These are phyloP conservation scores for Backusella macrospora DNA, from an alignment of 192 early-diverging fungal species.

Conservation along the genomic window DNA sequence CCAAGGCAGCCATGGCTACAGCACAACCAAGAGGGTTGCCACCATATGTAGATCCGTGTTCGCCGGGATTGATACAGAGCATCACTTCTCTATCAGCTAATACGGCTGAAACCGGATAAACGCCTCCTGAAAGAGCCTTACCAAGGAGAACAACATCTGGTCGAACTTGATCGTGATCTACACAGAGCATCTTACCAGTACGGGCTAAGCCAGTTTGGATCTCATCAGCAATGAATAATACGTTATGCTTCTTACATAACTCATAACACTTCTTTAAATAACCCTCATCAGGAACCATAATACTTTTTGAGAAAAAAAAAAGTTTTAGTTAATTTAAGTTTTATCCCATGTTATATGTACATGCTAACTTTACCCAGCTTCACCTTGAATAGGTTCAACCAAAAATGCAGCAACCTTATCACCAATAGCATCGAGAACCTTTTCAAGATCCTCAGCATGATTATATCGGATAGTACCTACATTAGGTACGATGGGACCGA, in stretches of 20 bases:
- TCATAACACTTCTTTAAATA: slow-evolving; percentile 87
- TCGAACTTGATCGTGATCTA: slow-evolving; percentile 91
- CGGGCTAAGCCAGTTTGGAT: slow-evolving; percentile 96
- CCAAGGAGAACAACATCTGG: slow-evolving; percentile 95
- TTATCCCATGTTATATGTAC: not conserved
- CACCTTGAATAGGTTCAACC: slow-evolving; percentile 99
- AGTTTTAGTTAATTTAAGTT: not conserved
- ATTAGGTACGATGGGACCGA: slow-evolving; percentile 79
- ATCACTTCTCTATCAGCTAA: slow-evolving; percentile 81
- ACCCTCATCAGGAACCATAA: slow-evolving; percentile 91
- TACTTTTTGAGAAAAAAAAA: slow-evolving; percentile 48
- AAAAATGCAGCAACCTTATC: slow-evolving; percentile 89
- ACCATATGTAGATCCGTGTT: slow-evolving; percentile 98
- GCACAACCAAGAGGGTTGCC: slow-evolving; percentile 96
- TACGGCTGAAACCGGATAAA: slow-evolving; percentile 96
- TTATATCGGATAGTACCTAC: slow-evolving; percentile 84
- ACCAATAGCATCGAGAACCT: slow-evolving; percentile 81
- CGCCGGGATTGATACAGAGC: slow-evolving; percentile 84
- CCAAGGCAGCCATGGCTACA: slow-evolving; percentile 91
- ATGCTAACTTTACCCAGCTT: slow-evolving; percentile 71
- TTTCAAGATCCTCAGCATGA: slow-evolving; percentile 85
- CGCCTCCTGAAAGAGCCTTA: slow-evolving; percentile 96
- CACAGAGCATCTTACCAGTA: slow-evolving; percentile 93
- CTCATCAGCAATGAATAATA: slow-evolving; percentile 97
- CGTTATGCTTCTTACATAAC: slow-evolving; percentile 97